These are phyloP conservation scores for Podila epigama DNA, from an alignment of 192 early-diverging fungal genomes.

Conservation along the genomic window DNA sequence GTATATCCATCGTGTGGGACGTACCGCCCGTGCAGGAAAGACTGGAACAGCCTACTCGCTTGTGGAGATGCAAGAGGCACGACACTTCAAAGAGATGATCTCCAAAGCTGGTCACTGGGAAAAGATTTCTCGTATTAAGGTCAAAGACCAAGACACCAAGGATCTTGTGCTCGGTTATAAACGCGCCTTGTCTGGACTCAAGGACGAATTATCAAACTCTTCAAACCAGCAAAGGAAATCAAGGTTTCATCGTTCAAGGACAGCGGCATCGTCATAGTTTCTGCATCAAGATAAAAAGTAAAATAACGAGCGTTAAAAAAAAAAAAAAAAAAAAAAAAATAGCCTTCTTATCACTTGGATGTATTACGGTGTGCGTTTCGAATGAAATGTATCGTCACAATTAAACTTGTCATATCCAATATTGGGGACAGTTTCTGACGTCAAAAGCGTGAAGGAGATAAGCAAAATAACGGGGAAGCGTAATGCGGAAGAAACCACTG, in stretches of 20 bases:
- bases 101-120: constrained; percentile 66
- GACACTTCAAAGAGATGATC: constrained; percentile 79
- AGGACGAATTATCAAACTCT: constrained; percentile 19
- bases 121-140: constrained; percentile 60
- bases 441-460: no score
- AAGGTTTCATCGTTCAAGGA: not conserved
- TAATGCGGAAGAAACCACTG: no score
- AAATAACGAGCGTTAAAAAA: no score
- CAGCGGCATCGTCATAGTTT: not conserved
- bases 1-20: constrained; percentile 93
- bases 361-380: no score
- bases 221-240: not conserved
- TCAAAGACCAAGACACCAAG: constrained; percentile 52
- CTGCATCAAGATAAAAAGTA: no score
- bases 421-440: no score
- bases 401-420: no score
- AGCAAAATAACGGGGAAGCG: no score
- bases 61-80: constrained; percentile 71
- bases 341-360: no score
- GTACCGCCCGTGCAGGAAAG: constrained; percentile 89
- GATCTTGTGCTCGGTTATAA: constrained; percentile 45
- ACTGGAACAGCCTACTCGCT: constrained; percentile 81
- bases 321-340: no score
- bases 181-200: constrained; percentile 43
- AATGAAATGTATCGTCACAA: no score